Percentiles rank a stretch among this genome's conserved stretches.
phyloP scores from a whole-genome alignment of 2,329 filamentous ascomycete genomes.

The Gliomastix tumulicola region DNA sequence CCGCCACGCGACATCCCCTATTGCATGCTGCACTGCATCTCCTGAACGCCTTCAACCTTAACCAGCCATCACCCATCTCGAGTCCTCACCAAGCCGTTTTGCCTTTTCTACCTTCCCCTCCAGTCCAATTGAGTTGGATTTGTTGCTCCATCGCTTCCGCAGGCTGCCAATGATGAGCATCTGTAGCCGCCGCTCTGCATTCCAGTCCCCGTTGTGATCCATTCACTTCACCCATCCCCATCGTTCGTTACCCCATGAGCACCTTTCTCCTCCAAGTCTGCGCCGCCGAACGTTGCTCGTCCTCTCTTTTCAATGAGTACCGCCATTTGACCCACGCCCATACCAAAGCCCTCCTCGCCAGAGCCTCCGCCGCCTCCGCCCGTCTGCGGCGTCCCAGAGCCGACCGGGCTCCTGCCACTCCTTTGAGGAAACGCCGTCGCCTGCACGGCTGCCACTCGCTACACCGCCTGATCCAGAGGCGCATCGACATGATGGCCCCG shows the following conservation, averaged over 20 bases:
- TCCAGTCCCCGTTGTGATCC: too few species aligned
- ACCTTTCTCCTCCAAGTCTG: slow-evolving; percentile 38
- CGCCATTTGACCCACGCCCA: slow-evolving; percentile 28
- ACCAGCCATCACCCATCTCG: too few species aligned
- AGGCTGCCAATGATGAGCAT: slow-evolving; percentile 4
- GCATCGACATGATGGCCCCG: slow-evolving; percentile 23
- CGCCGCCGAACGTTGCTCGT: slow-evolving; percentile 36
- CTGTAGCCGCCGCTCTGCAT: neutral
- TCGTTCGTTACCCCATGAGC: slow-evolving; percentile 34
- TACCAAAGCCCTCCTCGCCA: slow-evolving; percentile 34
- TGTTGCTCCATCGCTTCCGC: too few species aligned
- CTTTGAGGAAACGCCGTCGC: slow-evolving; percentile 25
- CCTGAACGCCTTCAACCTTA: too few species aligned
- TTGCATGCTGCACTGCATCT: too few species aligned
- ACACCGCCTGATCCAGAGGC: slow-evolving; percentile 15
- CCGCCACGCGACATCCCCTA: too few species aligned
- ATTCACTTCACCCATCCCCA: too few species aligned
- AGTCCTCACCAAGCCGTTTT: too few species aligned
- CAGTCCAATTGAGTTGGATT: too few species aligned
- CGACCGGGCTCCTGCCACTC: slow-evolving; percentile 25
- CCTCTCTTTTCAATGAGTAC: slow-evolving; percentile 36
- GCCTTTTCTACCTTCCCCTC: too few species aligned
- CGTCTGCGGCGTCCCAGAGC: slow-evolving; percentile 29
- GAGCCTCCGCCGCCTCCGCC: slow-evolving; percentile 31
- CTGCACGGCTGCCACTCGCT: slow-evolving; percentile 21